phyloP scores from a whole-genome alignment of 768 basidiomycete genomes.

The Mycena belliarum region DNA sequence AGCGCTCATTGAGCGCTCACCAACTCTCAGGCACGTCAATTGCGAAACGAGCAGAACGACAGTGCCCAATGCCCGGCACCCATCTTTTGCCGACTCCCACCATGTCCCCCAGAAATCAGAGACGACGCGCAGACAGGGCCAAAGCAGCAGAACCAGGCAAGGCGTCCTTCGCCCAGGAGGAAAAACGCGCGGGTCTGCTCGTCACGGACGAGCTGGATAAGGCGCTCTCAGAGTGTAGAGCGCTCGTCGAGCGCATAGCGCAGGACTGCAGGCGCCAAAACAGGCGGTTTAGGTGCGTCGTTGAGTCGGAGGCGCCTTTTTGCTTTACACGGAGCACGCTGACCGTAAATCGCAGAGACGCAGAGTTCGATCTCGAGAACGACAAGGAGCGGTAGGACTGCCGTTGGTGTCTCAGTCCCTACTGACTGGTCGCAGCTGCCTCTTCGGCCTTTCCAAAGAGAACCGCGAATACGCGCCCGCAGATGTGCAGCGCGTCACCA shows the following conservation, averaged over 20 bases:
- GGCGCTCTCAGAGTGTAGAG: slow-evolving; percentile 48
- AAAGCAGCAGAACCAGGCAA: background rate
- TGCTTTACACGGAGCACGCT: background rate
- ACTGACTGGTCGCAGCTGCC: slow-evolving; percentile 32
- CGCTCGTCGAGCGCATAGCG: slow-evolving; percentile 46
- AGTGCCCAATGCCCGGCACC: too few species aligned
- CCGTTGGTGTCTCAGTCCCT: background rate
- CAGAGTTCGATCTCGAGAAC: slow-evolving; percentile 59
- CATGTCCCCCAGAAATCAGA: slow-evolving; percentile 3
- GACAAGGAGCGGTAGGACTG: slow-evolving; percentile 35
- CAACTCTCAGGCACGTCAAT: too few species aligned
- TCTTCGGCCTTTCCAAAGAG: slow-evolving; percentile 38
- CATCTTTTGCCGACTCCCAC: background rate
- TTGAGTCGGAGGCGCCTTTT: background rate
- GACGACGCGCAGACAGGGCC: background rate
- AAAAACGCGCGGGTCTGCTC: slow-evolving; percentile 39
- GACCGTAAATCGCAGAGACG: slow-evolving; percentile 38
- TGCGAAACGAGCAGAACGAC: too few species aligned
- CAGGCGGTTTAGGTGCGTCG: slow-evolving; percentile 48
- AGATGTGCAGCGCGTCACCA: slow-evolving; percentile 43
- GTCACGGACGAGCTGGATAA: slow-evolving; percentile 52
- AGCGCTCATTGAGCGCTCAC: too few species aligned
- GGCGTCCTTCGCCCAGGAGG: slow-evolving; percentile 33
- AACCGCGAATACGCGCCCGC: slow-evolving; percentile 33
- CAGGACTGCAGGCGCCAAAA: slow-evolving; percentile 47